A percentile compares a stretch with the other conserved stretches of the same genome.
phyloP scores from a whole-genome alignment of 2,329 filamentous ascomycete genomes.

The Alternaria viburni region DNA sequence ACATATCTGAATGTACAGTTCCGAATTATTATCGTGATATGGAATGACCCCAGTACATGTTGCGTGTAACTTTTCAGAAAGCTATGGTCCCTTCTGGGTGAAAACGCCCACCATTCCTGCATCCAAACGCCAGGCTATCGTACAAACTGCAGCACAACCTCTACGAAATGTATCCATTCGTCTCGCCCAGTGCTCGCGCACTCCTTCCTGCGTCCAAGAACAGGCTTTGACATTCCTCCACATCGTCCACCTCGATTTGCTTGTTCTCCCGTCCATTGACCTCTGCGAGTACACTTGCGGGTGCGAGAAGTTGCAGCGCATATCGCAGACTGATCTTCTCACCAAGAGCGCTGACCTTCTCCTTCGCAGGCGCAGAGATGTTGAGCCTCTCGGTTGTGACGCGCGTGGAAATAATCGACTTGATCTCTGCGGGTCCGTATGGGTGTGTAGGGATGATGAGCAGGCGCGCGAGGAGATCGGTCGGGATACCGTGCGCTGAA shows the following conservation, averaged over 20 bases:
- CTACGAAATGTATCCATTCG: slow-evolving; percentile 45
- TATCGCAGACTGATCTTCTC: slow-evolving; percentile 90
- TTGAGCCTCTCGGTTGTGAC: slow-evolving; percentile 80
- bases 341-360: slow-evolving; percentile 85
- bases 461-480: slow-evolving; percentile 90
- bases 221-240: slow-evolving; percentile 56
- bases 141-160: slow-evolving; percentile 10
- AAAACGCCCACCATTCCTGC: slow-evolving; percentile 12
- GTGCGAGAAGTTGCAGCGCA: slow-evolving; percentile 88
- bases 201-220: slow-evolving; percentile 59
- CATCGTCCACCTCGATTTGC: slow-evolving; percentile 62
- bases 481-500: slow-evolving; percentile 90
- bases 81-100: slow-evolving; percentile 1
- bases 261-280: slow-evolving; percentile 59
- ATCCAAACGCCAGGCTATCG: slow-evolving; percentile 19
- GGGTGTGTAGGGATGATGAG: slow-evolving; percentile 95
- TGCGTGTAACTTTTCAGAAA: slow-evolving; percentile 14
- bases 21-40: slow-evolving; percentile 6
- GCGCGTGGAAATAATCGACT: slow-evolving; percentile 85
- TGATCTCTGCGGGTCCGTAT: slow-evolving; percentile 88
- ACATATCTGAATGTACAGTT: not conserved
- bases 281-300: slow-evolving; percentile 87
- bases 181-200: slow-evolving; percentile 43
- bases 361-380: slow-evolving; percentile 81
- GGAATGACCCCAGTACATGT: slow-evolving; percentile 5